These are phyloP conservation scores for Euphrasia confusa DNA, from an alignment of 257 asterid species.

Conservation along the genomic window DNA sequence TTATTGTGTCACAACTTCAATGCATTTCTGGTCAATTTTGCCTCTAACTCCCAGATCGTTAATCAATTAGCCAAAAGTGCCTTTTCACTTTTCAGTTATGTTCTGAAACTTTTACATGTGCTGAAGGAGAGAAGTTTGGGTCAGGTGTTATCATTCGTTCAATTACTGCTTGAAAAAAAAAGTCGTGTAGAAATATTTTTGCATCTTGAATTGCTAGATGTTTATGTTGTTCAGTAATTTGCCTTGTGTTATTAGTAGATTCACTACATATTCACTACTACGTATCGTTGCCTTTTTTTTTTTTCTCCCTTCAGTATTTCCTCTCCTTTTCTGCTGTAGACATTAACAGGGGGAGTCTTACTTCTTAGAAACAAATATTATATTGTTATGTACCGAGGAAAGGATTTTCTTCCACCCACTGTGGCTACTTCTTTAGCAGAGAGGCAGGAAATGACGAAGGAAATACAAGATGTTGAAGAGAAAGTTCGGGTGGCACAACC, in stretches of 20 bases:
- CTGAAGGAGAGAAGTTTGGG: slow-evolving; percentile 7
- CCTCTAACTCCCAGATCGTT: not conserved
- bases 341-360: slow-evolving; percentile 83
- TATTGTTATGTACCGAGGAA: slow-evolving; percentile 92
- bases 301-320: slow-evolving; percentile 6
- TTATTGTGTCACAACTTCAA: not conserved
- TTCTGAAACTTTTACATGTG: slow-evolving; percentile 17
- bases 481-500: slow-evolving; percentile 46
- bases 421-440: slow-evolving; percentile 81
- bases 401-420: slow-evolving; percentile 85
- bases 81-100: not conserved
- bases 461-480: slow-evolving; percentile 86
- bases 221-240: slow-evolving; percentile 16
- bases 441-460: slow-evolving; percentile 79
- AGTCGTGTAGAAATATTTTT: not conserved
- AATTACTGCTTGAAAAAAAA: slow-evolving; percentile 14
- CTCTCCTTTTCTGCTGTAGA: slow-evolving; percentile 40
- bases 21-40: not conserved
- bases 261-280: slow-evolving; percentile 8
- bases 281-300: not conserved
- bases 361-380: slow-evolving; percentile 90
- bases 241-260: slow-evolving; percentile 1
- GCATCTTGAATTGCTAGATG: slow-evolving; percentile 19
- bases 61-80: not conserved
- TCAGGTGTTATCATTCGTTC: not conserved